phyloP scores from a whole-genome alignment of 2,329 filamentous ascomycete genomes.

The Epichloe aotearoae region DNA sequence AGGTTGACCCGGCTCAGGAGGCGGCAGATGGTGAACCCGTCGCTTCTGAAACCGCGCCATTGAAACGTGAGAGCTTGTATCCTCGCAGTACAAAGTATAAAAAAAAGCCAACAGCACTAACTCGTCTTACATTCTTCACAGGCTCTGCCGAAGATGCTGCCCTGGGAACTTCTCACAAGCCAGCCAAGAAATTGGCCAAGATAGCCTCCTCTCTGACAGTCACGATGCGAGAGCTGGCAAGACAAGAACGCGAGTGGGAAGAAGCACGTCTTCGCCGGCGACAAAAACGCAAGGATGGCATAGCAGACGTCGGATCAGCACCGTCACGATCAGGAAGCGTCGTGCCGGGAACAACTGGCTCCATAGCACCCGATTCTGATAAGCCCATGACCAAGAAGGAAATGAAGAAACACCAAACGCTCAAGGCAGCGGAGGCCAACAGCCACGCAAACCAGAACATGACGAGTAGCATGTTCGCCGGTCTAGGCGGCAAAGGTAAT shows the following conservation, averaged over 20 bases:
- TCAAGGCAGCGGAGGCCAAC: conserved; percentile 63
- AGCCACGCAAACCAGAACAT: conserved; percentile 73
- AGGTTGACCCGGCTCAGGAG: conserved; percentile 10
- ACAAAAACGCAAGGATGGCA: conserved; percentile 46
- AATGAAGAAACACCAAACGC: conserved; percentile 58
- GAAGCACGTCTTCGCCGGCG: conserved; percentile 57
- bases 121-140: conserved; percentile 11
- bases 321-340: conserved; percentile 41
- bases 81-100: not conserved
- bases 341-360: conserved; percentile 47
- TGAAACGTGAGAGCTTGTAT: conserved; percentile 41
- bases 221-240: conserved; percentile 47
- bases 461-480: conserved; percentile 61
- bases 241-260: conserved; percentile 57
- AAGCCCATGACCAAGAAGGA: conserved; percentile 83
- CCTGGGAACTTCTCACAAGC: conserved; percentile 26
- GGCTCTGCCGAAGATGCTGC: conserved; percentile 25
- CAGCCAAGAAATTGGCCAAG: conserved; percentile 31
- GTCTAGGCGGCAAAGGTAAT: conserved; percentile 48
- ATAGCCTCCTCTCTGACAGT: conserved; percentile 37
- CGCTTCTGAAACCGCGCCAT: conserved; percentile 34
- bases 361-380: conserved; percentile 47
- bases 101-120: not conserved
- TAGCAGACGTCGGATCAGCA: conserved; percentile 34
- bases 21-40: conserved; percentile 31